Percentiles rank a stretch among this genome's conserved stretches.
phyloP scores from a whole-genome alignment of 1,284 basidiomycete species.

The Schizophyllum amplum region DNA sequence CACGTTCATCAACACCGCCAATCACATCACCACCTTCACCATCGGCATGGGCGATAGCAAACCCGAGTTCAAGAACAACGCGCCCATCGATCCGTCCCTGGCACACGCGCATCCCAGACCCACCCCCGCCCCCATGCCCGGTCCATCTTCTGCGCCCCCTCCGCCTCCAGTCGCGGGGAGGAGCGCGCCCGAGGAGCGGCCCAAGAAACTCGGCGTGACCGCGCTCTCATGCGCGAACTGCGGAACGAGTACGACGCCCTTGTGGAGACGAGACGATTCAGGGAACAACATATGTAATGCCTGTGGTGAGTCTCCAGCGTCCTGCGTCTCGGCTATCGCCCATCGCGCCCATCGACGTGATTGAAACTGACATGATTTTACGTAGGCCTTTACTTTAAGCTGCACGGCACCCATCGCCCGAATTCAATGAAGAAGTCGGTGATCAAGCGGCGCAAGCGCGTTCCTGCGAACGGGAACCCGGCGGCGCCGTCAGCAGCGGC shows the following conservation, averaged over 20 bases:
- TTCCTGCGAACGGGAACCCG: constrained; percentile 58
- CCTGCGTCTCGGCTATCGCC: constrained; percentile 1
- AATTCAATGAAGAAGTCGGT: constrained; percentile 99
- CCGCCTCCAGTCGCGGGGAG: background rate
- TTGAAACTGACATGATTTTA: constrained; percentile 6
- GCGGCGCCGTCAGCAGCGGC: constrained; percentile 13
- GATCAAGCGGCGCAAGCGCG: constrained; percentile 95
- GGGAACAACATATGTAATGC: constrained; percentile 92
- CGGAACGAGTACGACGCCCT: constrained; percentile 87
- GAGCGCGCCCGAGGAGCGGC: background rate
- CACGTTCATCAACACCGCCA: constrained; percentile 76
- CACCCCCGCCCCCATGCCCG: constrained; percentile 7
- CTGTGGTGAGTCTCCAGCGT: constrained; percentile 62
- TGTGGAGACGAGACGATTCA: constrained; percentile 91
- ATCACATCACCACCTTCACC: background rate
- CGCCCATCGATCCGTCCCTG: background rate
- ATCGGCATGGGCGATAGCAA: background rate
- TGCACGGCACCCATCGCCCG: constrained; percentile 94
- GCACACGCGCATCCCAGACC: constrained; percentile 2
- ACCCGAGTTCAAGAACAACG: background rate
- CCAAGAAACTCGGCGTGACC: background rate
- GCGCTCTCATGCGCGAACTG: constrained; percentile 87
- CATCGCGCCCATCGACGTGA: constrained; percentile 1
- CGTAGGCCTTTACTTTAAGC: constrained; percentile 92
- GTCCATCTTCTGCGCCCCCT: background rate